phyloP scores from a whole-genome alignment of 768 basidiomycete genomes.

The Mycena latifolia region DNA sequence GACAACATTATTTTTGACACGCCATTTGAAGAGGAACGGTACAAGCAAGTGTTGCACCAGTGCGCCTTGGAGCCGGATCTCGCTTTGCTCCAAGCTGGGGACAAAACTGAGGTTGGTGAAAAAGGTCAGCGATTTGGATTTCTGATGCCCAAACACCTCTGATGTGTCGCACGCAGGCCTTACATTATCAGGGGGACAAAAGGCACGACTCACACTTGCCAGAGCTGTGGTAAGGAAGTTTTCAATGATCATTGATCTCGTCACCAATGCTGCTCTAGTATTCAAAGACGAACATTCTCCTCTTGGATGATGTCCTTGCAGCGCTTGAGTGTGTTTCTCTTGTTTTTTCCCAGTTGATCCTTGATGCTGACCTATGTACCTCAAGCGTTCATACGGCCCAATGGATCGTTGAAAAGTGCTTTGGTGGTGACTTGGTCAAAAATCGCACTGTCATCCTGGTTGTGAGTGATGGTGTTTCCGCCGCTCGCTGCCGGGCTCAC shows the following conservation, averaged over 20 bases:
- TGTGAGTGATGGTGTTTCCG: conserved; percentile 47
- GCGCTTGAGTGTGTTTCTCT: conserved; percentile 58
- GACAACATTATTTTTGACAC: conserved; percentile 90
- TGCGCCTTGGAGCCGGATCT: conserved; percentile 82
- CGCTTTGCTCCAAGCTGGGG: conserved; percentile 75
- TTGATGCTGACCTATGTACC: conserved; percentile 3
- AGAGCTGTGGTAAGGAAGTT: conserved; percentile 48
- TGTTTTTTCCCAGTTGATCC: neutral
- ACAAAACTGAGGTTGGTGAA: conserved; percentile 79
- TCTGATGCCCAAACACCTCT: conserved; percentile 38
- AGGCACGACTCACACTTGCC: conserved; percentile 60
- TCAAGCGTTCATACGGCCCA: conserved; percentile 78
- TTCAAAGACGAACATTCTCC: conserved; percentile 65
- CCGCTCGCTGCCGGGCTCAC: too few relatives aligned
- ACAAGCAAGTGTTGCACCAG: conserved; percentile 82
- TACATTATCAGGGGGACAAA: conserved; percentile 53
- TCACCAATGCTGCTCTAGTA: conserved; percentile 42
- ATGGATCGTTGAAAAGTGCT: conserved; percentile 83
- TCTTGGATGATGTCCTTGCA: conserved; percentile 81
- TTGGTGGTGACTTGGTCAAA: conserved; percentile 82
- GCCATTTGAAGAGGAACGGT: conserved; percentile 80
- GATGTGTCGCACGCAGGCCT: too few relatives aligned
- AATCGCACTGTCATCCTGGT: conserved; percentile 90
- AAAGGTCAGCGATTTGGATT: conserved; percentile 65
- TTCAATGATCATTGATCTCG: too few relatives aligned